These are phyloP conservation scores for Torulaspora indica DNA, from an alignment of 805 yeast genomes.

Conservation along the genomic window DNA sequence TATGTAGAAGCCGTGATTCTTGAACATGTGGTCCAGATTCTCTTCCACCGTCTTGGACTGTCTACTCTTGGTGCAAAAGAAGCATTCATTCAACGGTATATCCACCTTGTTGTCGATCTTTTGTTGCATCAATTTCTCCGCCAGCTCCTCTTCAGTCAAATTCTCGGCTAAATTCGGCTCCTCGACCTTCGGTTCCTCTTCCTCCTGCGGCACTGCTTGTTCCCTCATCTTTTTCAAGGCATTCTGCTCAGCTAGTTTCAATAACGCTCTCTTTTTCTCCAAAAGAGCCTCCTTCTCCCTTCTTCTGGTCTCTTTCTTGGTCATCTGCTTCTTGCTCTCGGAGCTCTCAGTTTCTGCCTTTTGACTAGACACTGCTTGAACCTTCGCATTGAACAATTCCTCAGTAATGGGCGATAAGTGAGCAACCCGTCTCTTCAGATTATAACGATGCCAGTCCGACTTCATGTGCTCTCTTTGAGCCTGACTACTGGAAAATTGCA, in stretches of 20 bases:
- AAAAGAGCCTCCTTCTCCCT: constrained; percentile 41
- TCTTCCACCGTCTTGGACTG: constrained; percentile 40
- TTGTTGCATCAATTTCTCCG: constrained; percentile 38
- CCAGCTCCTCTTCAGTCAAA: constrained; percentile 37
- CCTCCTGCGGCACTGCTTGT: constrained; percentile 9
- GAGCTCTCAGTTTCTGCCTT: constrained; percentile 18
- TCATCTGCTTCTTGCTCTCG: constrained; percentile 31
- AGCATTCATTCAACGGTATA: constrained; percentile 48
- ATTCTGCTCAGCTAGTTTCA: constrained; percentile 40
- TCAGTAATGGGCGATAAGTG: constrained; percentile 69
- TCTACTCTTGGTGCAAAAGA: constrained; percentile 51
- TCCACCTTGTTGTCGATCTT: constrained; percentile 41
- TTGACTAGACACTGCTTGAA: constrained; percentile 34
- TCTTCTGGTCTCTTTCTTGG: constrained; percentile 42
- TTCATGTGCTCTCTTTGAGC: constrained; percentile 91
- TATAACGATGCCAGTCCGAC: constrained; percentile 97
- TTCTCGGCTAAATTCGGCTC: constrained; percentile 16
- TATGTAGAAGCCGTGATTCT: constrained; percentile 74
- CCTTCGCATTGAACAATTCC: constrained; percentile 65
- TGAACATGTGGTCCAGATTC: constrained; percentile 70
- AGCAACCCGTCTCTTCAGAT: constrained; percentile 91
- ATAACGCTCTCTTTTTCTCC: constrained; percentile 40
- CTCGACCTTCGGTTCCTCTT: constrained; percentile 26
- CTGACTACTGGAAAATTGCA: constrained; percentile 69
- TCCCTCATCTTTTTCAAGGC: constrained; percentile 33